Evolutionary conservation across 139 green algal genomes (phyloP).

Genomic region (Tetratostichococcus sp.): DNA sequence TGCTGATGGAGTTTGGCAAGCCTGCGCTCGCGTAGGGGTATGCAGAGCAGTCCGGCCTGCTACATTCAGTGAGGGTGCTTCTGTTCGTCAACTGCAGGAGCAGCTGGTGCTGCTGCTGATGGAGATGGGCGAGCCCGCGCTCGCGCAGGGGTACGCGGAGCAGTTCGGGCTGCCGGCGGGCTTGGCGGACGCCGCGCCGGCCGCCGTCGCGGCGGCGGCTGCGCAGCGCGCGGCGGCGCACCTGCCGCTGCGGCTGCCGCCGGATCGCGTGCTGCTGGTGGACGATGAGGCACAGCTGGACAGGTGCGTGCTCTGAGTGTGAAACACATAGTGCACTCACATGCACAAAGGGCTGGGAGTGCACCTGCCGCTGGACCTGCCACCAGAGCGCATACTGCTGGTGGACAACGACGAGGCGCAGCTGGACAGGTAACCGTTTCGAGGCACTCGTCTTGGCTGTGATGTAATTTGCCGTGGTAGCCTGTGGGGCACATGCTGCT

Average conservation of each 20-base stretch:
- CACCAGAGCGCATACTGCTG: slow-evolving; percentile 8
- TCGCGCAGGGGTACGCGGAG: slow-evolving; percentile 43
- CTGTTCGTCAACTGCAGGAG: too few relatives aligned
- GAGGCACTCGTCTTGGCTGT: too few relatives aligned
- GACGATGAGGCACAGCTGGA: slow-evolving; percentile 4
- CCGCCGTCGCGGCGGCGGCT: slow-evolving; percentile 34
- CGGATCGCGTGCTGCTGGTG: slow-evolving; percentile 14
- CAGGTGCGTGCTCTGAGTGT: background rate
- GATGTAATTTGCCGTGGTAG: too few relatives aligned
- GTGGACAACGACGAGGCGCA: slow-evolving; percentile 10
- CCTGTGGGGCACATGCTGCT: too few relatives aligned
- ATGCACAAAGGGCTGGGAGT: too few relatives aligned
- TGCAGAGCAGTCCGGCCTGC: too few relatives aligned
- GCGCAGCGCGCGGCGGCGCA: slow-evolving; percentile 23
- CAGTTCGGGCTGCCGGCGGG: slow-evolving; percentile 31
- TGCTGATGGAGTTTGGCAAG: too few relatives aligned
- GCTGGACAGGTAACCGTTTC: too few relatives aligned
- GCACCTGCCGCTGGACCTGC: slow-evolving; percentile 51
- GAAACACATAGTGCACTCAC: too few relatives aligned
- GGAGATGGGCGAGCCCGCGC: slow-evolving; percentile 24
- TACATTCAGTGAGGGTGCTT: too few relatives aligned
- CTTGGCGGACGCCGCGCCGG: slow-evolving; percentile 23
- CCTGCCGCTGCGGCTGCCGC: slow-evolving; percentile 46
- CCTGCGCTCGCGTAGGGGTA: too few relatives aligned
- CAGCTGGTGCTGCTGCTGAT: slow-evolving; percentile 38